Evolutionary conservation across 345 rosid genomes (phyloP), one percentile per base, ranked within the genome.

Genomic region (Dipteronia dyeriana): DNA sequence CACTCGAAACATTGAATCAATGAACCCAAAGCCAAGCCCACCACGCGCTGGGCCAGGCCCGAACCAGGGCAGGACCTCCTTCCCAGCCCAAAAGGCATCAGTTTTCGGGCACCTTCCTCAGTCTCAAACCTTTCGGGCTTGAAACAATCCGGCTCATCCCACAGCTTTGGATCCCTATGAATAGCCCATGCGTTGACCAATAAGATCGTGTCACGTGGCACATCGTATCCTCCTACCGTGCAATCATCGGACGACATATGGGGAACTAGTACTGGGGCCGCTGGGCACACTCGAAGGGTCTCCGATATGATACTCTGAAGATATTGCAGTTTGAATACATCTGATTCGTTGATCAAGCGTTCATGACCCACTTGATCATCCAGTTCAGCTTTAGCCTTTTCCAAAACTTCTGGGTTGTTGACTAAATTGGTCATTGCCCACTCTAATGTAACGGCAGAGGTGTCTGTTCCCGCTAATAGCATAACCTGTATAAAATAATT

Each of bases 101-200:
- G 39, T 75, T 81, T 86, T 2, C 47, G 68, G 20, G 68, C 84
- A 0, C 12, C 26, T 9, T 59, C 79, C 8, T 51, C 81, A 3
- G 22, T 72, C 9, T 81, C 86, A 34, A 84, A 88, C 71, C 91
- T 87, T 34, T 87, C 92, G 0, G 92, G 94, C 25, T 59, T 83
- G 20, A 90, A 91, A 9, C 71, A 68, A 6, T 49, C 38, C 0
- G 93, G 82, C 13, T 88, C 88, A 0, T 87, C 83, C 92, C 91
- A 91, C 2, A 77, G 0, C 3, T 2, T 39, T 0, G 91, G 88
- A 31, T 90, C 91, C 71, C 91, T 79, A 1, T 90, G 90, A 14
- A 92, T 87, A 1, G 88, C 82, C 92, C 92, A 91, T 0, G 67
- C 84, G 56, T 90, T 90, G 2, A 78, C 75, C 57, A 90, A 45